Base-by-base conservation (phyloP, 306 rosid species). In the Corylus avellana region DNA sequence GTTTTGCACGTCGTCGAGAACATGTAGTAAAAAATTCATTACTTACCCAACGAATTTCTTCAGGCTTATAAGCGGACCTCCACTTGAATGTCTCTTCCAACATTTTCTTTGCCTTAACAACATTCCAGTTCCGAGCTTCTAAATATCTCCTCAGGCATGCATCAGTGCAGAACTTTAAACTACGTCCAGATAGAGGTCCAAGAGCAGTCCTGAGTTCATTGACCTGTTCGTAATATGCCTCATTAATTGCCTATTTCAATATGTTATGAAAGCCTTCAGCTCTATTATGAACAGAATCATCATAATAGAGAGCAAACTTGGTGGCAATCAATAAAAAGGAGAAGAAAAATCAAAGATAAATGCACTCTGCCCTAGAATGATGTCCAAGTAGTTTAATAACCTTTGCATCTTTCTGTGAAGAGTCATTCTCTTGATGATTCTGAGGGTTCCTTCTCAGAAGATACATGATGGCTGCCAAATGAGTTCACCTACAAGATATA, bases 21-120 rank as follows among this genome's bases (percentile, higher is more conserved):
- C 70, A 54, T 69, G 72, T 59, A 55, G 12, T 25, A 2, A 68
- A 78, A 48, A 59, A 74, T 54, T 57, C 14, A 42, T 48, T n/a
- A 75, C 80, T 72, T 82, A 95, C 98, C 98, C 98, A 95, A 62
- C 92, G 93, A 54, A 88, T 95, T 86, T 95, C 98, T 84, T 95
- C 97, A 1, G 98, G 97, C 85, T 88, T 92, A 66, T 84, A 95
- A 70, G 88, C 64, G 46, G 90, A 79, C 86, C 98, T 91, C 98
- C 98, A 95, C 81, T 82, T 86, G 54, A 95, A 90, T 16, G 98
- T 64, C 74, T 90, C 98, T 77, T 91, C 90, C 27, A 95, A 32
- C 97, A 92, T 89, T 84, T 93, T 95, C 96, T 87, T 92, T 44
- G 97, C 66, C 81, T 95, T 91, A 3, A 91, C 90, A 47, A 91